Conservation (phyloP, 2,329 filamentous ascomycete genomes). For the Beauveria varroae region DNA sequence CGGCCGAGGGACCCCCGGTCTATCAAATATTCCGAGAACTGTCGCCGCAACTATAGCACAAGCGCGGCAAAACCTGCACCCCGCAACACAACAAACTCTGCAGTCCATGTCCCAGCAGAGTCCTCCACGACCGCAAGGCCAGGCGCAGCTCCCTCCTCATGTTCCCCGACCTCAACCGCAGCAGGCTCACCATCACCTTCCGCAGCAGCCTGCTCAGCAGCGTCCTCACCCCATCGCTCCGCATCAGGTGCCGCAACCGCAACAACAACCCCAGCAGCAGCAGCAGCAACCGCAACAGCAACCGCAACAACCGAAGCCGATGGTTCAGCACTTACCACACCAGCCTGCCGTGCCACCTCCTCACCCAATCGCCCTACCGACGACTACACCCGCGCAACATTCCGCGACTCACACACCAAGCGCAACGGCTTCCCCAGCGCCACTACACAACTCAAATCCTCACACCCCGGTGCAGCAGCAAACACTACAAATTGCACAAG, state of each 20-base stretch:
- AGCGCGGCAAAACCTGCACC: slow-evolving; percentile 18
- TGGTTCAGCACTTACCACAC: neutral
- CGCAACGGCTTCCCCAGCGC: slow-evolving; percentile 3
- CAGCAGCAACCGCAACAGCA: slow-evolving; percentile 13
- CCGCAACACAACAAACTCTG: slow-evolving; percentile 20
- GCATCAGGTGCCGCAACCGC: neutral
- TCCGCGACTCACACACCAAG: neutral
- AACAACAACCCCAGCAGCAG: slow-evolving; percentile 9
- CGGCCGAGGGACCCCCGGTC: slow-evolving; percentile 14
- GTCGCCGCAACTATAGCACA: slow-evolving; percentile 21
- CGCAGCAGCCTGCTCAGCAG: slow-evolving; percentile 15
- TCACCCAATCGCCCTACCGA: slow-evolving; percentile 5
- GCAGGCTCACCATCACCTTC: slow-evolving; percentile 13
- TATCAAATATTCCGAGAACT: slow-evolving; percentile 15
- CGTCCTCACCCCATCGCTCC: slow-evolving; percentile 2
- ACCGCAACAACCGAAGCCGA: slow-evolving; percentile 12
- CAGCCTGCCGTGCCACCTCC: slow-evolving; percentile 6
- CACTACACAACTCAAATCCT: neutral
- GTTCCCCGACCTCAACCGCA: slow-evolving; percentile 15
- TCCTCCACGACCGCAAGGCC: slow-evolving; percentile 12
- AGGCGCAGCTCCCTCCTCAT: slow-evolving; percentile 24
- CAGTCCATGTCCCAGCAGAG: slow-evolving; percentile 3
- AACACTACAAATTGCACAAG: neutral
- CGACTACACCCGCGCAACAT: neutral
- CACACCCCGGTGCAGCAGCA: slow-evolving; percentile 6